Evolutionary conservation across 2,329 filamentous ascomycete genomes (phyloP).

Genomic region (Chalaropsis ovoidea): DNA sequence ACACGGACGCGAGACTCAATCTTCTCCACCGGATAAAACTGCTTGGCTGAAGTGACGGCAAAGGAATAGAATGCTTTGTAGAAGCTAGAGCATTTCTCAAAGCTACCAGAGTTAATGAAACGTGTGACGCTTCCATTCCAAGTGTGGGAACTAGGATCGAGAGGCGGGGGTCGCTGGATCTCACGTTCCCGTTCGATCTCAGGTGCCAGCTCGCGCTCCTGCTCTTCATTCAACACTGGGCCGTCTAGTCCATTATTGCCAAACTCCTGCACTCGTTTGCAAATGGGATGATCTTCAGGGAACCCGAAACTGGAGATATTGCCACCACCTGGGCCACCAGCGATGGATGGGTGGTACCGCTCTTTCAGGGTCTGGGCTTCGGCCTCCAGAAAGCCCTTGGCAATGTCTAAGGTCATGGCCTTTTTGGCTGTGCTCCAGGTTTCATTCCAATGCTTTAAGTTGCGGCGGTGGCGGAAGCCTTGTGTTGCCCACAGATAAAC

Average conservation of each 20-base stretch:
- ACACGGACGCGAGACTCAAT: constrained; percentile 38
- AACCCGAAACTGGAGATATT: neutral
- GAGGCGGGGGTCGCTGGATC: constrained; percentile 39
- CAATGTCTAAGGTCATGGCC: constrained; percentile 29
- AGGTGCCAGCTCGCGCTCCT: constrained; percentile 56
- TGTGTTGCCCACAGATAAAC: constrained; percentile 53
- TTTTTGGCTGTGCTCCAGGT: neutral
- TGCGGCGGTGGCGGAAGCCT: constrained; percentile 42
- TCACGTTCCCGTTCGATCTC: constrained; percentile 54
- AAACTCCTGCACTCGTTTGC: constrained; percentile 11
- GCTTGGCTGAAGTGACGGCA: neutral
- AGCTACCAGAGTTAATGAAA: constrained; percentile 38
- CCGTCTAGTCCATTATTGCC: neutral
- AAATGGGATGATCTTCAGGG: constrained; percentile 9
- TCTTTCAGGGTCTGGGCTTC: constrained; percentile 44
- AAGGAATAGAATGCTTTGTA: neutral
- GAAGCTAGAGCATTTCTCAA: constrained; percentile 37
- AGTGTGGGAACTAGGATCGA: constrained; percentile 34
- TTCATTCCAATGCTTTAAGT: constrained; percentile 33
- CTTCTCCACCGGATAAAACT: constrained; percentile 25
- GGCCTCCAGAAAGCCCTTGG: constrained; percentile 43
- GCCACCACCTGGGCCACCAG: neutral
- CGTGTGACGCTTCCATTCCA: constrained; percentile 37
- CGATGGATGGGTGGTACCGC: constrained; percentile 39
- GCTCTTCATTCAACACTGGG: constrained; percentile 49